Percentiles rank a stretch among this genome's conserved stretches.
These are phyloP conservation scores for Adansonia grandidieri DNA, from an alignment of 441 rosid genomes.

Conservation along the genomic window DNA sequence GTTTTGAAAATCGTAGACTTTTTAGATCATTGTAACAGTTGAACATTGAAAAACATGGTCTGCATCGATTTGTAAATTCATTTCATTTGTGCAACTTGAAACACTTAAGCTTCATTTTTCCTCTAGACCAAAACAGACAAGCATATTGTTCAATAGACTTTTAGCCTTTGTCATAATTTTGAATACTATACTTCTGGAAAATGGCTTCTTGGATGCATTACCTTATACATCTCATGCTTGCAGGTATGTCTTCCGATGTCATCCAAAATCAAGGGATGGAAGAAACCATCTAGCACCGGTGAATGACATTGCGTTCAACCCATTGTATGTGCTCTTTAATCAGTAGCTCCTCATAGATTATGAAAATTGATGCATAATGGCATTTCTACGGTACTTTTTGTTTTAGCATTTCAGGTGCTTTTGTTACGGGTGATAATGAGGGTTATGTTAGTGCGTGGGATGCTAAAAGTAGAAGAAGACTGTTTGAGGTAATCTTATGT, in stretches of 20 bases:
- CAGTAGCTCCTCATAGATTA: constrained; percentile 20
- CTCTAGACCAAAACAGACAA: background rate
- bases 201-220: background rate
- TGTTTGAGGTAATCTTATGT: constrained; percentile 58
- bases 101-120: background rate
- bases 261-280: constrained; percentile 70
- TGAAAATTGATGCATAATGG: constrained; percentile 25
- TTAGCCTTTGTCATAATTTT: constrained; percentile 1
- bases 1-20: constrained; percentile 27
- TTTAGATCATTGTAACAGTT: constrained; percentile 13
- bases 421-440: constrained; percentile 79
- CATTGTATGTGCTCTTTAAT: constrained; percentile 52
- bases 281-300: constrained; percentile 56
- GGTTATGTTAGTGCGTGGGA: constrained; percentile 74
- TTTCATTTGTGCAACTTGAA: background rate
- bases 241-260: constrained; percentile 78
- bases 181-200: background rate
- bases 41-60: constrained; percentile 20
- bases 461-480: constrained; percentile 60
- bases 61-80: background rate
- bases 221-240: constrained; percentile 28
- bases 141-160: constrained; percentile 3
- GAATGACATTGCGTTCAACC: constrained; percentile 73
- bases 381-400: constrained; percentile 27
- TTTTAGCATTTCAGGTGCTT: constrained; percentile 54